Evolutionary conservation across 176 grass and related monocot genomes (phyloP), one percentile per base, ranked within the genome.

Genomic region (Alloteropsis semialata): DNA sequence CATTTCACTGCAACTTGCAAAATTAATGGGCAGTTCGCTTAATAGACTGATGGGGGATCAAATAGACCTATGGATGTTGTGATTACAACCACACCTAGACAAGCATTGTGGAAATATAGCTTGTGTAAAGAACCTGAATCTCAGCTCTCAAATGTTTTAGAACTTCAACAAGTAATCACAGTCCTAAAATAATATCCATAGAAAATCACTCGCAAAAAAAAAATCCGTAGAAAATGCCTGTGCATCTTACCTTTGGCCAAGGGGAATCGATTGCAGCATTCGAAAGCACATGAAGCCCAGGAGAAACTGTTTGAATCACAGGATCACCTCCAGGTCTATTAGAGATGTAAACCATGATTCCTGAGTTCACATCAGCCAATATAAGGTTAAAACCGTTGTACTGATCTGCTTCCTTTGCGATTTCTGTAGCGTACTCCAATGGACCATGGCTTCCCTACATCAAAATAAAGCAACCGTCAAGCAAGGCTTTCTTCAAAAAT

Each of bases 381-480:
- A 98, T 56, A 66, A 98, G 85, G 76, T 98, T 98, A 75, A 98
- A 98, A 16, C 92, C 92, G 60, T 93, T 94, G 75, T 95, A 98
- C 69, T 82, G 76, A 82, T 98, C 65, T 81, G 90, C 96, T 89
- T 98, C 96, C 33, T 86, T 92, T 43, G 82, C 87, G 71, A 93
- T 92, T 86, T 98, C 91, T 68, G 81, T 25, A 25, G 91, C 96
- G 87, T 65, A 93, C 51, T 91, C 92, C 80, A 86, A 84, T 39
- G 92, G 92, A 36, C 39, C 64, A 19, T 89, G 79, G n/a, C 34
- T 82, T 41, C 87, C 82, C 95, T 97, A 59, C 17, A 79, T 50
- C 43, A 62, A 74, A 34, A 54, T 32, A 56, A 33, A 41, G 43
- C 56, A 74, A 62, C 3, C 49, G 69, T 34, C 14, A 67, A 39